These are phyloP conservation scores for Psilocybe azurescens DNA, from an alignment of 768 basidiomycete genomes.

Conservation along the genomic window DNA sequence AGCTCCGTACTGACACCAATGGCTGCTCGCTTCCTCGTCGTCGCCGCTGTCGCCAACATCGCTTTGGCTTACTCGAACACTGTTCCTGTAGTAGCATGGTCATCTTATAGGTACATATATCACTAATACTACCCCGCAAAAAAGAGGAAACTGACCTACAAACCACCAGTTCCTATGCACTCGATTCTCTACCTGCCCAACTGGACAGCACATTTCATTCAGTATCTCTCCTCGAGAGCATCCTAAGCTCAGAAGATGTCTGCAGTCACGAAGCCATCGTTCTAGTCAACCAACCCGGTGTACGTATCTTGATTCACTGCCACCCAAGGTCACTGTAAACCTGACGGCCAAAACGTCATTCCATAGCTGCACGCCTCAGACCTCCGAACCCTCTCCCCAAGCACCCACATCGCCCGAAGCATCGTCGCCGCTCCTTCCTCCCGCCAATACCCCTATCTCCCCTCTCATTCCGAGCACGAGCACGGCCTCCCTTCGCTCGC, in stretches of 20 bases:
- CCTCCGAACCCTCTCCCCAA: conserved; percentile 60
- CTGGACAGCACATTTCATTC: conserved; percentile 33
- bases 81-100: conserved; percentile 72
- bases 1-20: conserved; percentile 33
- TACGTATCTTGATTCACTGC: conserved; percentile 29
- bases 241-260: conserved; percentile 49
- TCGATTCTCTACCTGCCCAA: conserved; percentile 46
- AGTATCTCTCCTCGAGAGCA: conserved; percentile 45
- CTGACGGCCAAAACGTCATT: not conserved
- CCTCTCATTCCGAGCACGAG: conserved; percentile 28
- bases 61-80: conserved; percentile 67
- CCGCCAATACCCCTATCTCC: conserved; percentile 68
- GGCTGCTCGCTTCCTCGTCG: conserved; percentile 46
- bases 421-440: conserved; percentile 58
- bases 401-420: conserved; percentile 49
- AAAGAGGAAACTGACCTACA: not conserved
- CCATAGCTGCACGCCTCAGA: conserved; percentile 78
- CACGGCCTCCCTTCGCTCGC: conserved; percentile 41
- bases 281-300: conserved; percentile 74
- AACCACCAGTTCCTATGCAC: conserved; percentile 48
- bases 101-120: conserved; percentile 60
- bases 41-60: conserved; percentile 50
- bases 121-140: not conserved
- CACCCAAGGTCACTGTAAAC: not conserved
- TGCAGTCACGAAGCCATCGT: conserved; percentile 73